Evolutionary conservation across 768 basidiomycete genomes (phyloP), one percentile per base, ranked within the genome.

Genomic region (Leccinum disarticulatum): DNA sequence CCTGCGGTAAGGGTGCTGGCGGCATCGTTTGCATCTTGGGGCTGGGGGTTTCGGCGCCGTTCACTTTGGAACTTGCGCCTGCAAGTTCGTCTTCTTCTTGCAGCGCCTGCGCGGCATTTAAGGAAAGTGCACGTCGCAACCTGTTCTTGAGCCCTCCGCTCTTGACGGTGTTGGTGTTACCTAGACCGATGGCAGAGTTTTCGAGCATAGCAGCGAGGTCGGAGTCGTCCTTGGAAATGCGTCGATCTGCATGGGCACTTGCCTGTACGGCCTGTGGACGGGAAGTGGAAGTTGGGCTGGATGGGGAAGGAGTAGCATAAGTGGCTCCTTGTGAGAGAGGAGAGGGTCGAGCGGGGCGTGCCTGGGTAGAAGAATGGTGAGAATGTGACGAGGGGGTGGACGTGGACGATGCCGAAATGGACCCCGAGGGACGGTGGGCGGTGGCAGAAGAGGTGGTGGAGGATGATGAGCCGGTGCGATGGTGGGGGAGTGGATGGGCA

Each of bases 201-300:
- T 77, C 79, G 27, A 75, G 69, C 76, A 87, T 80, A 50, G 83
- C 76, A 1, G 80, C 82, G 30, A 88, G 77, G 74, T 90, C 87
- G 58, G 84, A 87, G 66, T 91, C 88, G 73, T 90, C 87, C 60
- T 83, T 82, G 22, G 90, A 90, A 83, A 89, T 88, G 55, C 90
- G 85, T 67, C 87, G 85, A 72, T 91, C 89, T 3, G 83, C 74
- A 28, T 84, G 83, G 9, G 84, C 80, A 60, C 80, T 83, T 57
- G 76, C 82, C 36, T 65, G 72, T 35, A 74, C 63, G 61, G 67
- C 52, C 63, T 74, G 64, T 27, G 73, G 17, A 56, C 72, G 64
- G 57, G 68, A 56, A 8, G 51, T 41, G 9, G 55, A 62, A 9
- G 60, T 61, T 48, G 56, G 66, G 58, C 30, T 28, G 33, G 69